A percentile compares a stretch with the other conserved stretches of the same genome.
Evolutionary conservation across 805 yeast species (phyloP).

Genomic region (Metschnikowia anglica): DNA sequence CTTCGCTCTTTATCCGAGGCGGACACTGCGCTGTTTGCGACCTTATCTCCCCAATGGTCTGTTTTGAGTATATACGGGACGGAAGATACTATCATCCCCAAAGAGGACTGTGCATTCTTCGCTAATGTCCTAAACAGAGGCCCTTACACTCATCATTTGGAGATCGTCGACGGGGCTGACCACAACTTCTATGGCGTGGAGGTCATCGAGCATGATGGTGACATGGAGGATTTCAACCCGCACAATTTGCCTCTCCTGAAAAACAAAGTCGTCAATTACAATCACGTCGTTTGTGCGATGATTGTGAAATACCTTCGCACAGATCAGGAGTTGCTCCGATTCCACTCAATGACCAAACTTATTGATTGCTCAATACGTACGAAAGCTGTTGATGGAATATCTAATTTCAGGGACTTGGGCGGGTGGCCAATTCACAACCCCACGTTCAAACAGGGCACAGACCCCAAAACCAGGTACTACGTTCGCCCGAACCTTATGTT

Average conservation of each 20-base stretch:
- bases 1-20: constrained; percentile 48
- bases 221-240: constrained; percentile 37
- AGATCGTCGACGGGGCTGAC: constrained; percentile 66
- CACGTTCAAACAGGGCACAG: constrained; percentile 5
- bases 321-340: constrained; percentile 53
- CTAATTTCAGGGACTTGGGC: constrained; percentile 78
- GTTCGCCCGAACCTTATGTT: constrained; percentile 56
- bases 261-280: constrained; percentile 56
- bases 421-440: constrained; percentile 56
- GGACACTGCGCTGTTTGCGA: constrained; percentile 42
- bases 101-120: constrained; percentile 57
- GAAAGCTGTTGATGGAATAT: constrained; percentile 63
- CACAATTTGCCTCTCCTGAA: constrained; percentile 43
- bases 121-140: constrained; percentile 59
- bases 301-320: constrained; percentile 51
- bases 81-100: constrained; percentile 63
- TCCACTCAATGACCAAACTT: constrained; percentile 35
- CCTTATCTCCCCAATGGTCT: constrained; percentile 46
- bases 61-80: constrained; percentile 73
- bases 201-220: constrained; percentile 34
- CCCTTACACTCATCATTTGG: constrained; percentile 47
- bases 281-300: constrained; percentile 47
- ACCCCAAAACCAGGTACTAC: constrained; percentile 23
- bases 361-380: constrained; percentile 52
- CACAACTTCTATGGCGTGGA: constrained; percentile 71